A percentile compares a stretch with the other conserved stretches of the same genome.
Conservation (phyloP, 2,329 filamentous ascomycete genomes). For the Aspergillus neotritici region DNA sequence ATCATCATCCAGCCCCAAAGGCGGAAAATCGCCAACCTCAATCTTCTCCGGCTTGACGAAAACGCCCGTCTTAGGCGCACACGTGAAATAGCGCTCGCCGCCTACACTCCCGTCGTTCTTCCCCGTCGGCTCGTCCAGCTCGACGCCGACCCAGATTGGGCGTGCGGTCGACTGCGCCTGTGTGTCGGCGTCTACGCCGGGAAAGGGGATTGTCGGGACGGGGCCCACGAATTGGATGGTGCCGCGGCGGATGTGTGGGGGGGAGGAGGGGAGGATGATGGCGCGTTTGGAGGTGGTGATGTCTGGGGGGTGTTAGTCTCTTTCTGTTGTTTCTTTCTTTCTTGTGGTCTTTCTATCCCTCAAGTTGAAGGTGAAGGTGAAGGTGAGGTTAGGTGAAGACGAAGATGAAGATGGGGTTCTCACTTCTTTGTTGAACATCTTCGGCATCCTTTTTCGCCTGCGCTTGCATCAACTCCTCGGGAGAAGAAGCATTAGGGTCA, state of each 20-base stretch:
- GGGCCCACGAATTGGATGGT: constrained; percentile 40
- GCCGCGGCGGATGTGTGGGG: constrained; percentile 40
- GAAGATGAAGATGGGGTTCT: constrained; percentile 11
- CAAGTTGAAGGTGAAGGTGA: background rate
- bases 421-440: constrained; percentile 65
- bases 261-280: constrained; percentile 39
- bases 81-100: constrained; percentile 51
- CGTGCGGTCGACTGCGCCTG: constrained; percentile 15
- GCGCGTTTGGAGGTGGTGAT: constrained; percentile 42
- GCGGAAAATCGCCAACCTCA: constrained; percentile 55
- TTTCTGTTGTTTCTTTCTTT: background rate
- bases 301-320: constrained; percentile 22
- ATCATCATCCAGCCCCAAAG: constrained; percentile 48
- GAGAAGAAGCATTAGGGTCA: constrained; percentile 72
- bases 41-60: constrained; percentile 60
- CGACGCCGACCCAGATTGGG: constrained; percentile 53
- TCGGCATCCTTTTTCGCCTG: constrained; percentile 52
- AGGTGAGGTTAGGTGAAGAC: too few relatives aligned
- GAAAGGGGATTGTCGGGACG: constrained; percentile 35
- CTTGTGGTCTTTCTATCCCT: background rate
- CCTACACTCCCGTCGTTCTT: constrained; percentile 57
- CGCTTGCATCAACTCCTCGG: constrained; percentile 66
- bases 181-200: constrained; percentile 21
- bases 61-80: constrained; percentile 51
- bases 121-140: constrained; percentile 59